A percentile compares a stretch with the other conserved stretches of the same genome.
Conservation (phyloP, 1,139 yeast genomes). For the Blastobotrys aristatus region DNA sequence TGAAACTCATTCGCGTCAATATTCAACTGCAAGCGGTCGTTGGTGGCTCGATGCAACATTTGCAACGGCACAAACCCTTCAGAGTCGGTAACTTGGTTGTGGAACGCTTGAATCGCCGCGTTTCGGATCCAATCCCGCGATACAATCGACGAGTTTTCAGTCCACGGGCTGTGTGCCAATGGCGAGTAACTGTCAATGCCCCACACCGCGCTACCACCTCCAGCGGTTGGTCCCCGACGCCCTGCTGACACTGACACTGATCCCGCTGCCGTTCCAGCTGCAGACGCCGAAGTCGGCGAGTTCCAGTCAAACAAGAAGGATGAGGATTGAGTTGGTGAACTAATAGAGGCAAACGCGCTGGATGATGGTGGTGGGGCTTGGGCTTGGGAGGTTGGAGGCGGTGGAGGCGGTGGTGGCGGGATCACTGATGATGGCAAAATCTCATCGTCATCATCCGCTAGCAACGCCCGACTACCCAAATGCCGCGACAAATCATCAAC, state of each 20-base stretch:
- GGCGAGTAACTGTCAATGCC: too few relatives aligned
- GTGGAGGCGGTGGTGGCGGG: background rate
- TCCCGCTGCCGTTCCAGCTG: too few relatives aligned
- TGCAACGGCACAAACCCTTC: conserved; percentile 36
- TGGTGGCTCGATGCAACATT: conserved; percentile 31
- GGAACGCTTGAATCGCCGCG: conserved; percentile 29
- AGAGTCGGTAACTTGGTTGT: conserved; percentile 4
- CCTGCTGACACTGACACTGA: too few relatives aligned
- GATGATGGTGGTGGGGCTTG: background rate
- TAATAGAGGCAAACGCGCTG: background rate
- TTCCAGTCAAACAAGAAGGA: background rate
- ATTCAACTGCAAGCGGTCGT: conserved; percentile 20
- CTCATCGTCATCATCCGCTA: conserved; percentile 23
- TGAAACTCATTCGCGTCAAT: conserved; percentile 29
- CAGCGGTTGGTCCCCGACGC: too few relatives aligned
- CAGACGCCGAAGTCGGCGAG: conserved; percentile 1
- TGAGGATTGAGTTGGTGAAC: background rate
- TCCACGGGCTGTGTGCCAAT: conserved; percentile 1
- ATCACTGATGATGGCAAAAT: background rate
- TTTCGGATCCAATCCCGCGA: conserved; percentile 19
- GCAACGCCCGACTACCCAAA: conserved; percentile 24
- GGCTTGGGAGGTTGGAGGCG: background rate
- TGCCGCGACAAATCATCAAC: conserved; percentile 24
- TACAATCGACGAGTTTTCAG: background rate
- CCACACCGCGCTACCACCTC: too few relatives aligned